Base-by-base conservation (phyloP, 2,329 filamentous ascomycete species). In the Colletotrichum sojae region DNA sequence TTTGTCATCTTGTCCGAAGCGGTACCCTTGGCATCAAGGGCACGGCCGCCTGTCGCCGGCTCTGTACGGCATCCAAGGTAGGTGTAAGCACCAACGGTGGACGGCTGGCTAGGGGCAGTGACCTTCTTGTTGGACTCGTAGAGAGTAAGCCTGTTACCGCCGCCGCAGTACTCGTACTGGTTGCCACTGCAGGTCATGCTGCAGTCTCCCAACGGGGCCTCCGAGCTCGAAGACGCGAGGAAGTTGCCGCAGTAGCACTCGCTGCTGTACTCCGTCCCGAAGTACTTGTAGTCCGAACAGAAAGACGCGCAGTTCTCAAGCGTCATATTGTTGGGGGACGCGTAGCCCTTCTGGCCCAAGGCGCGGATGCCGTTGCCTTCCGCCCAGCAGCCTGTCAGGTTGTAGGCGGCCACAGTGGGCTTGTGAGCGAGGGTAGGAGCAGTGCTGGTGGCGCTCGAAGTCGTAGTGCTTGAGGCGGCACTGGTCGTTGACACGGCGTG, bases 181-280 rank as follows among this genome's bases (percentile, higher is more conserved):
- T 80, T 73, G 55, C 80, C 80, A 15, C 63, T 72, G 72, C 80
- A 81, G 6, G 73, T 54, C 77, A 80, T 79, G 70, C 71, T 73
- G 71, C 79, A 81, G n/a, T 81, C 78, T 10, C 69, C 70, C 31
- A 78, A 49, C 18, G 74, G 72, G 9, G 78, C 78, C 6, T 71
- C 66, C 20, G 69, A 60, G 67, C 75, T 78, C 62, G 71, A 73
- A 8, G 66, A 59, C 20, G 73, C 73, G 12, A 81, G 72, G 51
- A 71, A 74, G 73, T 77, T 76, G 48, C 79, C 79, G 66, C 79
- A 81, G 75, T 80, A 83, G 75, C 81, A 82, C 68, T 83, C 80
- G 49, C 66, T 71, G 61, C 77, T 75, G 71, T 80, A 83, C 72
- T 82, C 79, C 13, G 80, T 79, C 16, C 82, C 81, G 59, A 83